phyloP scores from a whole-genome alignment of 2,329 filamentous ascomycete species.

The Apiospora marii region DNA sequence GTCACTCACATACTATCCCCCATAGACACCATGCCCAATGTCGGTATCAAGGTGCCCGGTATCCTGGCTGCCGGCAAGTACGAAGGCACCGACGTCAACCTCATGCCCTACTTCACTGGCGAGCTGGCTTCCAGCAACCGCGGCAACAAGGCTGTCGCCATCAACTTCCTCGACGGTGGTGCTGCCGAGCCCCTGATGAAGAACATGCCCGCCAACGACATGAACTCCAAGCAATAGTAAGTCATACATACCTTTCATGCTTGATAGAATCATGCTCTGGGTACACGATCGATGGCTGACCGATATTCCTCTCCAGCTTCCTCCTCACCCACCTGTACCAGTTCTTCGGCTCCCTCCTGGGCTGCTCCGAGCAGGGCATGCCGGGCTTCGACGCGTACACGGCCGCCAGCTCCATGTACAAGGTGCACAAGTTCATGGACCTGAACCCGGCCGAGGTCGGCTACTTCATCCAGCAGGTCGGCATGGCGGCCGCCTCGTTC shows the following conservation, averaged over 20 bases:
- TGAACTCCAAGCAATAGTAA: constrained; percentile 63
- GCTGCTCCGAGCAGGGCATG: constrained; percentile 60
- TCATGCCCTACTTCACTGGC: constrained; percentile 68
- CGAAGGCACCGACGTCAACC: constrained; percentile 60
- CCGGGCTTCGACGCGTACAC: constrained; percentile 58
- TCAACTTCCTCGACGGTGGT: constrained; percentile 70
- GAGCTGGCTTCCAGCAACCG: constrained; percentile 61
- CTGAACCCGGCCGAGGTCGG: constrained; percentile 58
- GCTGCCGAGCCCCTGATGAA: constrained; percentile 61
- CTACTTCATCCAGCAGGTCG: constrained; percentile 69
- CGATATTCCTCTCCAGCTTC: constrained; percentile 44
- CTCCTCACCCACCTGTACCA: constrained; percentile 69
- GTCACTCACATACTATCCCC: neutral
- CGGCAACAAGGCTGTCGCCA: constrained; percentile 53
- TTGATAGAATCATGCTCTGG: too few relatives aligned
- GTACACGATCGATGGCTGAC: neutral
- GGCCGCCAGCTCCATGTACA: constrained; percentile 55
- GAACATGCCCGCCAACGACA: constrained; percentile 61
- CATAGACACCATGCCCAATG: constrained; percentile 60
- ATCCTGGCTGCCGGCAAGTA: constrained; percentile 61
- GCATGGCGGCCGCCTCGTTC: constrained; percentile 62
- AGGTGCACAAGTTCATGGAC: constrained; percentile 68
- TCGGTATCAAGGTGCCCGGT: constrained; percentile 61
- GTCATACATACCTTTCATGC: constrained; percentile 31
- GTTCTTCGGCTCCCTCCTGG: constrained; percentile 66